Evolutionary conservation across 768 basidiomycete genomes (phyloP).

Genomic region (Macrolepiota albuminosa): DNA sequence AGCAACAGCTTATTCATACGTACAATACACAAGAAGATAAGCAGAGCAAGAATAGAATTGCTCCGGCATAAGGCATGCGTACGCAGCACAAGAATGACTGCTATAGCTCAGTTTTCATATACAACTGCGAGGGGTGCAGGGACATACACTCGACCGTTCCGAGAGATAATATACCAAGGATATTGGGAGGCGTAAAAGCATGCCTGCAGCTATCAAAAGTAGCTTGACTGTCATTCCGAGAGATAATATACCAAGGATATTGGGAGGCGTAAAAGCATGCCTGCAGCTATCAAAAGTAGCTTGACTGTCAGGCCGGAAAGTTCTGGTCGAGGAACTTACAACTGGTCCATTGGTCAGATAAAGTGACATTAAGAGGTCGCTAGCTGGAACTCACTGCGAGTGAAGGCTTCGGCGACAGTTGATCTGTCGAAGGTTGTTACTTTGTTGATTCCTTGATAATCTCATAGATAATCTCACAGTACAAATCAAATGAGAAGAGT

Average conservation of each 20-base stretch:
- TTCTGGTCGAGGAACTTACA: neutral
- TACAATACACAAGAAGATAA: neutral
- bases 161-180: neutral
- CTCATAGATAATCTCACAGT: neutral
- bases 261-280: neutral
- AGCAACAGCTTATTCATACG: neutral
- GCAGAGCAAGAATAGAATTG: neutral
- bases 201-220: neutral
- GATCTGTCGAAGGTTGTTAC: neutral
- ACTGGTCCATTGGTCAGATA: neutral
- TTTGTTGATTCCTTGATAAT: too few relatives aligned
- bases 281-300: neutral
- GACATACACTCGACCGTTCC: neutral
- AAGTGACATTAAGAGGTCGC: neutral
- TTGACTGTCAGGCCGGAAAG: neutral
- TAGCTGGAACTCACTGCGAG: neutral
- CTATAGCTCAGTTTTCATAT: neutral
- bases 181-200: neutral
- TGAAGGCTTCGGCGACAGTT: neutral
- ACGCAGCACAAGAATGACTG: neutral
- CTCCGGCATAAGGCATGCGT: neutral
- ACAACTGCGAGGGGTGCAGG: neutral
- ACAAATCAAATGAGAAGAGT: neutral
- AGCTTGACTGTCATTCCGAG: neutral
- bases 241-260: neutral